Base-by-base conservation (phyloP, 1,139 yeast species). In the Lodderomyces parapsilosis region DNA sequence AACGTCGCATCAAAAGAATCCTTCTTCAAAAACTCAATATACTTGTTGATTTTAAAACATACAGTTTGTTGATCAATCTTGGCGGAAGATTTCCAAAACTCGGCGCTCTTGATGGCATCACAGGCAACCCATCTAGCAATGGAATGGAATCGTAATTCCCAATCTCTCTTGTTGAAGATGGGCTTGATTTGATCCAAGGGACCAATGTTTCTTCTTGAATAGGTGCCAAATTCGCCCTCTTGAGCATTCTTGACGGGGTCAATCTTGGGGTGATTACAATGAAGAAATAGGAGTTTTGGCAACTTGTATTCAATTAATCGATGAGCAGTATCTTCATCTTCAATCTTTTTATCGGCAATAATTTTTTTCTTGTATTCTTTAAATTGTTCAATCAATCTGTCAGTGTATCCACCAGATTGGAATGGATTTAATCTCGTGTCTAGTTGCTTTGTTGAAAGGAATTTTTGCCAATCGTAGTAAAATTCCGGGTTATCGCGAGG, bases 211-310 rank as follows among this genome's bases (percentile, higher is more conserved):
- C 69, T 51, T 38, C 57, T 51, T n/a, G 47, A 43, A 36, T 46
- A 43, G 17, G 41, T 49, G 42, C 43, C 55, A 51, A 9, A 60
- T 50, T 17, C 55, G 53, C 44, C 46, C 44, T 19, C 56, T 46
- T 36, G 45, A 17, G 60, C 51, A 38, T 60, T 60, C 22, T 52
- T 53, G 8, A 67, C 54, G 0, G 71, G 70, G 41, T 67, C 63
- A 41, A 67, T 58, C 42, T 71, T 71, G 1, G 77, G 77, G 45
- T 68, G 66, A 54, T 71, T 75, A 38, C 67, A 59, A 49, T 73
- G 78, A 43, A 74, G 60, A 51, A 74, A 74, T 36, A 60, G 42
- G 6, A 63, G 60, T 17, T 56, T 54, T 3, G 71, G 68, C 18
- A 49, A 44, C 14, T 52, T 43, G 42, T 56, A 60, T 24, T 43